Evolutionary conservation across 768 basidiomycete species (phyloP), one percentile per base, ranked within the genome.

Genomic region (Mycena rebaudengoi): DNA sequence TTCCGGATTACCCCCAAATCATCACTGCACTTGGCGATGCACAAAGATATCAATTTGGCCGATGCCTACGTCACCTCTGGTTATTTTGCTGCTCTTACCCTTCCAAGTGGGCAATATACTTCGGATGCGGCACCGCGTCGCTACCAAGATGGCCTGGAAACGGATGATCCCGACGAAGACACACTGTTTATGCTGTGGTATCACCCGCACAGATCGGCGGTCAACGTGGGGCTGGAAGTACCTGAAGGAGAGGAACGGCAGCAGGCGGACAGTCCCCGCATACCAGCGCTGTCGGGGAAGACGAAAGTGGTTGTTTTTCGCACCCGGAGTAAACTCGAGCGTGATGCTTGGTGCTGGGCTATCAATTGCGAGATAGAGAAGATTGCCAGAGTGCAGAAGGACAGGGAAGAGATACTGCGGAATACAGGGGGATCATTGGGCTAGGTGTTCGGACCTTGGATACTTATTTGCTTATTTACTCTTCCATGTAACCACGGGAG

Each of bases 321-420:
- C 64, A 88, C 91, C 52, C 82, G 95, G 72, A 95, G 88, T 71
- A 88, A 89, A 77, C 80, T 98, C 35, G 97, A 99, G 76, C 82
- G 96, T 28, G 96, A 99, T 75, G 84, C 90, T 28, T 98, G 96
- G 96, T 95, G 95, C 69, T 98, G 93, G 91, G 94, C 94, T 1
- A 77, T 99, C 68, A 95, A 94, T 64, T 86, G 86, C 44, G 95
- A 97, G 78, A 95, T 98, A 64, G 95, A 98, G 77, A 89, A 88
- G 73, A 77, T 91, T 14, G 87, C 87, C 37, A 81, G 93, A 71
- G 77, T 77, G 10, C 86, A 88, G 69, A 79, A 72, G 64, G 85
- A 84, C 20, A 80, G 93, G 66, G 95, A 96, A 74, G 82, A 81
- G 40, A 83, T 75, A 68, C 74, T 93, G 70, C 83, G 91, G 72